phyloP scores from a whole-genome alignment of 2,329 filamentous ascomycete species.

The Arthrocladium fulminans region DNA sequence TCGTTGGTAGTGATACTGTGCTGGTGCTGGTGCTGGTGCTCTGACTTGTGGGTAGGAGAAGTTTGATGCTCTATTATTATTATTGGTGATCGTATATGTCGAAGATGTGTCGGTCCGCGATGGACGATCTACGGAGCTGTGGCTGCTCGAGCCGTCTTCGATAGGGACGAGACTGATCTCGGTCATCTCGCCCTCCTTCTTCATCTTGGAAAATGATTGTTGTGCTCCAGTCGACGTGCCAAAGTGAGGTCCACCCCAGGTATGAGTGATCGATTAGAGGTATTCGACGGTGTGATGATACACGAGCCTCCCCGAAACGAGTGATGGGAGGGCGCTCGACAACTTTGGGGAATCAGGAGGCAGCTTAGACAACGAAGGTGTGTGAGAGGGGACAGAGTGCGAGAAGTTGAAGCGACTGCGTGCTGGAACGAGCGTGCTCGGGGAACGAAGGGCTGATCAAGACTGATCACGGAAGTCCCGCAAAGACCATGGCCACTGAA shows the following conservation, averaged over 20 bases:
- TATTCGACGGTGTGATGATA: background rate
- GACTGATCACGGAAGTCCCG: background rate
- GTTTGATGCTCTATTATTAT: background rate
- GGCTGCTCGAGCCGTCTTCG: conserved; percentile 7
- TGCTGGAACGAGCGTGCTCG: background rate
- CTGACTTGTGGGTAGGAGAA: conserved; percentile 1
- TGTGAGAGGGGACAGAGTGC: background rate
- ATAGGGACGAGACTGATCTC: conserved; percentile 7
- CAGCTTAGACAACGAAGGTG: conserved; percentile 8
- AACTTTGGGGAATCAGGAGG: background rate
- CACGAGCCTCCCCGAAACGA: conserved; percentile 1
- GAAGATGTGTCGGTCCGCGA: conserved; percentile 6
- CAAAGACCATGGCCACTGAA: conserved; percentile 1
- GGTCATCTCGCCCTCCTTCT: conserved; percentile 3
- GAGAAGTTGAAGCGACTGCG: background rate
- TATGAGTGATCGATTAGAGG: background rate
- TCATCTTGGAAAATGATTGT: conserved; percentile 6
- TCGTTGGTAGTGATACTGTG: background rate
- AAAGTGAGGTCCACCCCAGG: background rate
- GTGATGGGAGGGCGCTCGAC: background rate
- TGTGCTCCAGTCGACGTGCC: background rate
- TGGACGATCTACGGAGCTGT: conserved; percentile 8
- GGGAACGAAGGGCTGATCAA: background rate
- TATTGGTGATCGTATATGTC: background rate
- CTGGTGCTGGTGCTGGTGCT: background rate